Evolutionary conservation across 495 filamentous ascomycete genomes (phyloP), one percentile per base, ranked within the genome.

Genomic region (Penicillium manginii): DNA sequence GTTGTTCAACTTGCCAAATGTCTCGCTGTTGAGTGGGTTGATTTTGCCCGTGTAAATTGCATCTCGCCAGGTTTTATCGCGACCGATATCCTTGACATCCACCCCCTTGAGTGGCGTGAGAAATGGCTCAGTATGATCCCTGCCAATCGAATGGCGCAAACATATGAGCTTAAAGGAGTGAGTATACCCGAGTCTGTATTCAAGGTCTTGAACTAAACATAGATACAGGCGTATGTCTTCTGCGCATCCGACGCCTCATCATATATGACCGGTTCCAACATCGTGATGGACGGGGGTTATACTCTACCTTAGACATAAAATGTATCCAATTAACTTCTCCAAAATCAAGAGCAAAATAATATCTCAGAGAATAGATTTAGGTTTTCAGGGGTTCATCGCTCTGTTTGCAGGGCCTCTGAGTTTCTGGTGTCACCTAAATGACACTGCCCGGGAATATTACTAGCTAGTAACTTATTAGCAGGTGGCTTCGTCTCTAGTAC

Each of bases 61-160:
- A 71, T 80, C 26, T 77, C 74, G 1, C 78, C 78, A 0, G 78
- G 78, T 1, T 81, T 70, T 59, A 76, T 79, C 55, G 65, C 70
- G 23, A 80, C 77, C 22, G 65, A 72, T 32, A 76, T 73, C 57
- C 64, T 64, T 32, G 57, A 60, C 31, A 63, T 60, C 9, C 58
- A 57, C 12, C 64, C 55, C 19, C 11, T 65, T 50, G 68, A 70
- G 29, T 60, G 61, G 59, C 59, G 55, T 8, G 65, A 65, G 3
- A 67, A 66, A 18, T 73, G 71, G 66, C 32, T 62, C 1, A 54
- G 51, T 9, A 61, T 67, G 67, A 64, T 72, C 29, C 76, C 76
- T 45, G 68, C 64, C 14, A 63, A 65, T 37, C 56, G 72, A 17
- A 65, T 73, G 46, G 70, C 68, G 23, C 50, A 64, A 37, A 52